Evolutionary conservation across 1,139 yeast species (phyloP).

Genomic region (Yamadazyma trypodendri): DNA sequence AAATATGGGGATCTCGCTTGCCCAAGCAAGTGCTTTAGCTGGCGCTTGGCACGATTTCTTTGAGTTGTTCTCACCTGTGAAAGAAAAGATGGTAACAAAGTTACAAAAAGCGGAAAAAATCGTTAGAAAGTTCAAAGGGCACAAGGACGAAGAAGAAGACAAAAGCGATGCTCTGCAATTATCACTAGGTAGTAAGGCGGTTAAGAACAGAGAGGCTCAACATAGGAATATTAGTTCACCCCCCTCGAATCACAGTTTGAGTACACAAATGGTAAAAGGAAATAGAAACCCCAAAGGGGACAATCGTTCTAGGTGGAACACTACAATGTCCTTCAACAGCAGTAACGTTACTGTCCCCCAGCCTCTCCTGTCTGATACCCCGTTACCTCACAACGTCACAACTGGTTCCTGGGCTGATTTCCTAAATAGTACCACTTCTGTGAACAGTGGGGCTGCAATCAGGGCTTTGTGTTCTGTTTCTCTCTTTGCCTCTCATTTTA

Average conservation of each 20-base stretch:
- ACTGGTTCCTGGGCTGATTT: no score
- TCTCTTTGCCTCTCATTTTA: neutral
- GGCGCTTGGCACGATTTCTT: conserved; percentile 1
- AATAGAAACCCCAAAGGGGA: no score
- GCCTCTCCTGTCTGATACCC: no score
- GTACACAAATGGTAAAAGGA: no score
- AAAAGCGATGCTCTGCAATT: neutral
- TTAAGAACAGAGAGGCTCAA: neutral
- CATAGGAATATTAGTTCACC: no score
- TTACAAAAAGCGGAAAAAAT: neutral
- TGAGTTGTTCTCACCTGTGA: conserved; percentile 1
- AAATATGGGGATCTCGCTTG: conserved; percentile 4
- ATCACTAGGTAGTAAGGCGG: neutral
- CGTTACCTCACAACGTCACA: no score
- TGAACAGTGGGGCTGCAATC: no score
- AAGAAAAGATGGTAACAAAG: neutral
- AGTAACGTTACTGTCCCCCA: no score
- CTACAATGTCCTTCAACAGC: no score
- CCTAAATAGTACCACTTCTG: no score
- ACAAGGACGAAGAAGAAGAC: neutral
- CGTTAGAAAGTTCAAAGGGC: neutral
- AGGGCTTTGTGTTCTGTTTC: neutral
- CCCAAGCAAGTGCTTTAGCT: conserved; percentile 4
- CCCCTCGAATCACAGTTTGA: no score
- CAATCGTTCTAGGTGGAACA: no score